A percentile compares a stretch with the other conserved stretches of the same genome.
Conservation (phyloP, 2,329 filamentous ascomycete genomes). For the Colletotrichum camelliae region DNA sequence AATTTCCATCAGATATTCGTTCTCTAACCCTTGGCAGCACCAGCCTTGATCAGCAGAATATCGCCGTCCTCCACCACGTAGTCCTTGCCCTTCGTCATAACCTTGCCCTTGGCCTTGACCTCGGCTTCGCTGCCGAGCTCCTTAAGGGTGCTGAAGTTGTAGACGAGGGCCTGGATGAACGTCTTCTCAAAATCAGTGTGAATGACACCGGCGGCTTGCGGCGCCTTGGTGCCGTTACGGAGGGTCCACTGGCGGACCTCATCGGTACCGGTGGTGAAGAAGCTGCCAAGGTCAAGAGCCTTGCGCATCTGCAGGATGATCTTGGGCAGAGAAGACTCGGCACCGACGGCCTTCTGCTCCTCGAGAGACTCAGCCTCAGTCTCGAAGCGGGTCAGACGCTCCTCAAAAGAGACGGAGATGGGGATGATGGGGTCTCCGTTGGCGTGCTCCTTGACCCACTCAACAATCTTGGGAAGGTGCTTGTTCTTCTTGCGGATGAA, state of each 20-base stretch:
- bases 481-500: constrained; percentile 99
- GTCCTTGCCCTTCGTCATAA: constrained; percentile 99
- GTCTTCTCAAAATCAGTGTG: constrained; percentile 99
- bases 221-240: constrained; percentile 94
- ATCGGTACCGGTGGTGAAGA: constrained; percentile 96
- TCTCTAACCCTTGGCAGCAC: constrained; percentile 74
- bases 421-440: constrained; percentile 89
- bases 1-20: constrained; percentile 21
- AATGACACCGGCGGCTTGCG: constrained; percentile 95
- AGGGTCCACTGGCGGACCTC: constrained; percentile 99
- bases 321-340: constrained; percentile 91
- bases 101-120: constrained; percentile 92
- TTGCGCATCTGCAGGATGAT: constrained; percentile 93
- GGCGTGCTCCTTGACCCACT: constrained; percentile 94
- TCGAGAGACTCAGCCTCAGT: constrained; percentile 78
- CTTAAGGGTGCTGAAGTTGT: constrained; percentile 83
- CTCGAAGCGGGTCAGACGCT: constrained; percentile 83
- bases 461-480: constrained; percentile 89
- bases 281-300: constrained; percentile 86
- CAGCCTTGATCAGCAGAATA: constrained; percentile 87
- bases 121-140: constrained; percentile 88
- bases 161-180: constrained; percentile 95
- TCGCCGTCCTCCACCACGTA: constrained; percentile 88
- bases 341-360: constrained; percentile 87
- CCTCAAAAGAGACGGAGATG: constrained; percentile 91